Evolutionary conservation across 2,329 filamentous ascomycete species (phyloP).

Genomic region (Cladophialophora carrionii): DNA sequence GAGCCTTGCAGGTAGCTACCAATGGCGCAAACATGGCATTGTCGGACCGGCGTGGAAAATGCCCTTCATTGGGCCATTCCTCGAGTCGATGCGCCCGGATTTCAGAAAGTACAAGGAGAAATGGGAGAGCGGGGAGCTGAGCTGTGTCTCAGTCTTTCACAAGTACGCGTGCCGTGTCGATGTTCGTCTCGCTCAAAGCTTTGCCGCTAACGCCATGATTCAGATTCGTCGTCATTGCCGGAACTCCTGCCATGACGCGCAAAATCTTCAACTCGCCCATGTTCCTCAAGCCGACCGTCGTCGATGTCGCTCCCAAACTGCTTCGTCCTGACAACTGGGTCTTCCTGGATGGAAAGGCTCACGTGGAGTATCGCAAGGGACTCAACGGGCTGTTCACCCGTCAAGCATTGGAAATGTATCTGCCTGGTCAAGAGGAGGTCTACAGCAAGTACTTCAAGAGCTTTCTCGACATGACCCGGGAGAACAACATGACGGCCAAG

Average conservation of each 20-base stretch:
- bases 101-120: slow-evolving; percentile 90
- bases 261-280: slow-evolving; percentile 94
- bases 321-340: slow-evolving; percentile 94
- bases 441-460: slow-evolving; percentile 83
- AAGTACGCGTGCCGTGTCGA: slow-evolving; percentile 64
- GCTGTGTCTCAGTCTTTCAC: slow-evolving; percentile 98
- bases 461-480: slow-evolving; percentile 75
- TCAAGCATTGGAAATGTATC: slow-evolving; percentile 81
- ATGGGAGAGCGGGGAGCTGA: slow-evolving; percentile 87
- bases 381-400: slow-evolving; percentile 93
- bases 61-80: slow-evolving; percentile 92
- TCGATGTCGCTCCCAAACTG: slow-evolving; percentile 91
- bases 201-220: not conserved
- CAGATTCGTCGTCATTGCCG: slow-evolving; percentile 96
- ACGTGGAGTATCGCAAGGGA: slow-evolving; percentile 96
- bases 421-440: slow-evolving; percentile 89
- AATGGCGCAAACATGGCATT: slow-evolving; percentile 74
- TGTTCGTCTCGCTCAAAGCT: not conserved
- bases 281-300: slow-evolving; percentile 94
- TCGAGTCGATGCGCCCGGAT: slow-evolving; percentile 87
- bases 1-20: slow-evolving; percentile 66
- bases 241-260: slow-evolving; percentile 89
- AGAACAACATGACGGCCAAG: slow-evolving; percentile 71
- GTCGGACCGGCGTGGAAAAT: slow-evolving; percentile 74
- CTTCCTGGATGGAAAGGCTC: slow-evolving; percentile 90